Evolutionary conservation across 768 basidiomycete species (phyloP).

Genomic region (Macrocybe gigantea): DNA sequence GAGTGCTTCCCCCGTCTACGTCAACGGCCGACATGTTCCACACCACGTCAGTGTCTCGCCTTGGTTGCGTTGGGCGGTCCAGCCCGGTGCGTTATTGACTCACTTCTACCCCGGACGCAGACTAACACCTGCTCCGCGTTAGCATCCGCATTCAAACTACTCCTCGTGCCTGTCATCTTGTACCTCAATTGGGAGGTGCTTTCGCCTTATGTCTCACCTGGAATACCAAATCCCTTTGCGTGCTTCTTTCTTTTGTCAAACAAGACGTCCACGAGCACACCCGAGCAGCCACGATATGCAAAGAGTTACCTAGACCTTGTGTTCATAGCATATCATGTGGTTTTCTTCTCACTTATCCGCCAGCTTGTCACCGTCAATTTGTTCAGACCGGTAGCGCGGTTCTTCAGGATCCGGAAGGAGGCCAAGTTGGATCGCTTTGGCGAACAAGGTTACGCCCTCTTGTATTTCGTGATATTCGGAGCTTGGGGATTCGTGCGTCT

Average conservation of each 20-base stretch:
- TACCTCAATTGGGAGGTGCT: constrained; percentile 61
- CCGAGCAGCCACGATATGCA: constrained; percentile 54
- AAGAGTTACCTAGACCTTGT: constrained; percentile 72
- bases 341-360: constrained; percentile 86
- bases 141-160: constrained; percentile 66
- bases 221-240: constrained; percentile 65
- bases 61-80: constrained; percentile 67
- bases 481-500: constrained; percentile 72
- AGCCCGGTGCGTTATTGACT: constrained; percentile 50
- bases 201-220: constrained; percentile 37
- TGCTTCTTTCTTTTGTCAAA: constrained; percentile 70
- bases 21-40: constrained; percentile 7
- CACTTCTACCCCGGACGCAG: not conserved
- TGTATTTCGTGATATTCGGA: constrained; percentile 74
- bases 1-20: constrained; percentile 23
- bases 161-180: constrained; percentile 53
- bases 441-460: constrained; percentile 84
- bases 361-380: constrained; percentile 65
- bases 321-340: constrained; percentile 79
- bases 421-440: constrained; percentile 79
- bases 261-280: constrained; percentile 42
- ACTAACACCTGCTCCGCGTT: not conserved
- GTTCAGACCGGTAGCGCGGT: constrained; percentile 60
- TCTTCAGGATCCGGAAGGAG: constrained; percentile 62
- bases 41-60: constrained; percentile 16